These are phyloP conservation scores for Quercus glauca DNA, from an alignment of 306 rosid genomes.

Conservation along the genomic window DNA sequence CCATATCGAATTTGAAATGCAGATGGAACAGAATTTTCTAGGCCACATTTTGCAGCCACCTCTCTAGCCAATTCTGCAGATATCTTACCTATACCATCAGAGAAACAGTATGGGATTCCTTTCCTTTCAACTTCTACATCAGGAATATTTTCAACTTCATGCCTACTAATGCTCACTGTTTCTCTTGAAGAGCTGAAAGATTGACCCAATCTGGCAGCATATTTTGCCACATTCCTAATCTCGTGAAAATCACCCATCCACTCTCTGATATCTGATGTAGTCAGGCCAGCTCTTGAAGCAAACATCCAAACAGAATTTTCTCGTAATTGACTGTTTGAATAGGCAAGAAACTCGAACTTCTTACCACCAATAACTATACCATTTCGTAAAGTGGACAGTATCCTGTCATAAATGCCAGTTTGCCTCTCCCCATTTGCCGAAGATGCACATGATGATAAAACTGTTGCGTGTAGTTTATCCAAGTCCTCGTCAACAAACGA, in stretches of 20 bases:
- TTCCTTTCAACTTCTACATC: constrained; percentile 29
- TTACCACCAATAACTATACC: constrained; percentile 71
- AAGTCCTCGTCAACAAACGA: constrained; percentile 57
- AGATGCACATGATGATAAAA: constrained; percentile 49
- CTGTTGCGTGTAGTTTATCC: constrained; percentile 50
- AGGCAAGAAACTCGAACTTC: constrained; percentile 83
- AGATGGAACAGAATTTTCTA: constrained; percentile 22
- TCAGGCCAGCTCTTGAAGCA: constrained; percentile 46
- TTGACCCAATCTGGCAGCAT: constrained; percentile 82
- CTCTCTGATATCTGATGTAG: constrained; percentile 50
- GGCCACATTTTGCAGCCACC: background rate
- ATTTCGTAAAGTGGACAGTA: constrained; percentile 52
- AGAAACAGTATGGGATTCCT: constrained; percentile 32
- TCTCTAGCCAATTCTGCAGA: background rate
- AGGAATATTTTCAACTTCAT: constrained; percentile 54
- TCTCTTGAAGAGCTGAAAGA: constrained; percentile 86
- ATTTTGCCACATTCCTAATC: constrained; percentile 81
- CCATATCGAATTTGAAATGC: constrained; percentile 45
- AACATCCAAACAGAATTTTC: constrained; percentile 89
- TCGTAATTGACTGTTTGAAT: constrained; percentile 72
- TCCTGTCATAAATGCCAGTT: constrained; percentile 54
- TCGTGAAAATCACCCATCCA: constrained; percentile 69
- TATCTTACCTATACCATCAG: constrained; percentile 40
- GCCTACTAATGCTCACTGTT: constrained; percentile 36
- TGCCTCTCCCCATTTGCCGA: constrained; percentile 20